A percentile compares a stretch with the other conserved stretches of the same genome.
Evolutionary conservation across 2,329 filamentous ascomycete genomes (phyloP).

Genomic region (Diaporthe velutina): DNA sequence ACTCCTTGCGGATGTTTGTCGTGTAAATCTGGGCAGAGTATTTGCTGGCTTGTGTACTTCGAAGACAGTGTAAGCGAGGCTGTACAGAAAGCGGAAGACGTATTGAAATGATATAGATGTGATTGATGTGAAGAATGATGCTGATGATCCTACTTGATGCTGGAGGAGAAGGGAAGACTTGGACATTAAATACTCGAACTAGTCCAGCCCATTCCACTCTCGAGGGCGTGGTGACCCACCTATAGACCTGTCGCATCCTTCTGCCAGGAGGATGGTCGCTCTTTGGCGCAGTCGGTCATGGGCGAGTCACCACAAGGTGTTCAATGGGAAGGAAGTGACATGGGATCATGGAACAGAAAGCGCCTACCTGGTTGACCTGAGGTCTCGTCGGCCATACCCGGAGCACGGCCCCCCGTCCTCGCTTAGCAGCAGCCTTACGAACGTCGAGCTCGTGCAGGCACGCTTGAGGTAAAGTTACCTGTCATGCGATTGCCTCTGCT

Average conservation of each 20-base stretch:
- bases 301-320: background rate
- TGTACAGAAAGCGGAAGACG: background rate
- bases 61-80: constrained; percentile 3
- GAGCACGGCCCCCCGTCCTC: background rate
- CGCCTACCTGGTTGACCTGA: constrained; percentile 12
- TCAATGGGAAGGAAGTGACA: background rate
- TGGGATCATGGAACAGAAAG: background rate
- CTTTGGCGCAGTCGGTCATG: background rate
- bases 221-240: background rate
- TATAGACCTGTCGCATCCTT: background rate
- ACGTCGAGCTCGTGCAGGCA: constrained; percentile 17
- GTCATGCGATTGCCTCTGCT: constrained; percentile 16
- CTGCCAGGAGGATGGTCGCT: background rate
- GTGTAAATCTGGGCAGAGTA: background rate
- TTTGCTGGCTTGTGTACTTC: background rate
- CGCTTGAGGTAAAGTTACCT: background rate
- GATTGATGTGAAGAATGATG: background rate
- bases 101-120: background rate
- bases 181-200: background rate
- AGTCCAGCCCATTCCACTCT: background rate
- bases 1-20: background rate
- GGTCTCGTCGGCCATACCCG: constrained; percentile 25
- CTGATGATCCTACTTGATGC: background rate
- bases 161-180: background rate
- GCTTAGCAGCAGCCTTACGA: constrained; percentile 9